Evolutionary conservation across 371 early-diverging fungal genomes (phyloP).

Genomic region (Syncephalastrum monosporum): DNA sequence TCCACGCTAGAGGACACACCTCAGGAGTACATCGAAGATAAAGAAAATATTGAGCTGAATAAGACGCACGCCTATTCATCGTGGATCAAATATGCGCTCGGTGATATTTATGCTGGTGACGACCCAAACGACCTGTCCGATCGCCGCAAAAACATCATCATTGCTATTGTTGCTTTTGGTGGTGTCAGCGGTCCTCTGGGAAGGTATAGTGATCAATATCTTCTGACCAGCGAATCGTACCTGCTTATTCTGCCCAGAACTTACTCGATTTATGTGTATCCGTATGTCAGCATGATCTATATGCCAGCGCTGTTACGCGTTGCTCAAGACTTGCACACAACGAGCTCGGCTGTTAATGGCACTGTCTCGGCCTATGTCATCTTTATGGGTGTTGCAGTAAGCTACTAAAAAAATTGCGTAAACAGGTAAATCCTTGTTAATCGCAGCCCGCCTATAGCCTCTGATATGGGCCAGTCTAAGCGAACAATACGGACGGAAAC

Average conservation of each 20-base stretch:
- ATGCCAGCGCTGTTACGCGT: constrained; percentile 41
- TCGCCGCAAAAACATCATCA: constrained; percentile 32
- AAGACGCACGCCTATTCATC: too few species aligned
- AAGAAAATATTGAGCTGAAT: too few species aligned
- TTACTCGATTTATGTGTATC: too few species aligned
- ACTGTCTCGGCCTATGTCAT: constrained; percentile 36
- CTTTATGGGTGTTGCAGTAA: constrained; percentile 31
- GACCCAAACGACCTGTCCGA: constrained; percentile 34
- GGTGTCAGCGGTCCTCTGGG: constrained; percentile 35
- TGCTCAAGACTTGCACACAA: constrained; percentile 29
- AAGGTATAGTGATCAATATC: background rate
- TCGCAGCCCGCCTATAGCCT: constrained; percentile 23
- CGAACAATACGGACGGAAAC: constrained; percentile 58
- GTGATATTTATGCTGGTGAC: constrained; percentile 23
- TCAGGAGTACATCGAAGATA: too few species aligned
- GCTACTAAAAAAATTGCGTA: constrained; percentile 1
- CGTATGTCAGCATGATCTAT: constrained; percentile 27
- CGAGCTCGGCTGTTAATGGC: constrained; percentile 27
- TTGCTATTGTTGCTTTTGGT: constrained; percentile 21
- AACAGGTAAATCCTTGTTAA: background rate
- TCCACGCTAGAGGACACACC: too few species aligned
- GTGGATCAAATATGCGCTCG: constrained; percentile 15
- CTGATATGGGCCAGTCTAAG: constrained; percentile 65
- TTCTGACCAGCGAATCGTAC: too few species aligned
- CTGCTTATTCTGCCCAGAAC: too few species aligned